A percentile compares a stretch with the other conserved stretches of the same genome.
Evolutionary conservation across 192 early-diverging fungal species (phyloP).

Genomic region (Dissophora globulifera): DNA sequence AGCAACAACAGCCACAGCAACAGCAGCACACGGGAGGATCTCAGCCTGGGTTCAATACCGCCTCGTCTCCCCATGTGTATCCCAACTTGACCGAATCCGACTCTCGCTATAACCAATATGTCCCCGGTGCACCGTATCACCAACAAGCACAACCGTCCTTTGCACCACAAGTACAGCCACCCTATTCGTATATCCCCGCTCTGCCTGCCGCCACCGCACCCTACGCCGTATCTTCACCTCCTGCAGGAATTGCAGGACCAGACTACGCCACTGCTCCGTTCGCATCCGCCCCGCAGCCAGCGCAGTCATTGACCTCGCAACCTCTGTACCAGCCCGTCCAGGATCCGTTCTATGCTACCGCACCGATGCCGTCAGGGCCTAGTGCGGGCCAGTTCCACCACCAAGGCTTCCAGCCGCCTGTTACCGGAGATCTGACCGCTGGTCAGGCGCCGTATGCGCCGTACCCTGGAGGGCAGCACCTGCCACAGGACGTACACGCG

Average conservation of each 20-base stretch:
- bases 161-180: conserved; percentile 10
- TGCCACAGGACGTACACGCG: no score
- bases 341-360: conserved; percentile 14
- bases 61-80: conserved; percentile 31
- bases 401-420: neutral
- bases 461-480: conserved; percentile 35
- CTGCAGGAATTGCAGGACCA: conserved; percentile 33
- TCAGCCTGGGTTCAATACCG: conserved; percentile 32
- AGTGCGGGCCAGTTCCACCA: neutral
- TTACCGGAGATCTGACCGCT: no score
- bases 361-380: neutral
- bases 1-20: conserved; percentile 33
- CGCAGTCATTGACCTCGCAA: conserved; percentile 1
- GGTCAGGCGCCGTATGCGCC: conserved; percentile 15
- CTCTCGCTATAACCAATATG: conserved; percentile 40
- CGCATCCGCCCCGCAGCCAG: conserved; percentile 31
- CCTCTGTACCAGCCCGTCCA: neutral
- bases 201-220: conserved; percentile 47
- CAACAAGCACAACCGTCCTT: conserved; percentile 13
- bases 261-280: conserved; percentile 31
- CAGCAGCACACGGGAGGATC: conserved; percentile 40
- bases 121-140: conserved; percentile 26
- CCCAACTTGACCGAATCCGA: conserved; percentile 43
- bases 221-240: conserved; percentile 19
- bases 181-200: conserved; percentile 45